Evolutionary conservation across 352 stramenopile species (phyloP), one percentile per base, ranked within the genome.

Genomic region (Phytophthora idaei): DNA sequence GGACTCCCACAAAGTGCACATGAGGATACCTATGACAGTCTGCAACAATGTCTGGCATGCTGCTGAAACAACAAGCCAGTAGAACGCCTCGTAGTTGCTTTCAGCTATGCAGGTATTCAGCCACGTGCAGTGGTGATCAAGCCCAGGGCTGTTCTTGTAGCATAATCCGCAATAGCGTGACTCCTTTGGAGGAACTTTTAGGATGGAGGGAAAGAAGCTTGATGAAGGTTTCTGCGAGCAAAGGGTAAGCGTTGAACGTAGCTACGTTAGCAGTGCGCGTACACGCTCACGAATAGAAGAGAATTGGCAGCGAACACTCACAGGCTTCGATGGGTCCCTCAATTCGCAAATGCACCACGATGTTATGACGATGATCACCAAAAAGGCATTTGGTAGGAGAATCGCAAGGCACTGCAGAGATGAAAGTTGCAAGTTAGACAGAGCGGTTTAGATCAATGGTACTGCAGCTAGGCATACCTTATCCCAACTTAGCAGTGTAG

Each of bases 81-180:
- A 96, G 52, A 96, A 96, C 5, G 87, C 73, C 52, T 90, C 85
- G 67, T 95, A 95, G 65, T 95, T 93, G 58, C 68, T 87, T 60
- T 91, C 84, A 10, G 79, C 85, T 48, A 95, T 94, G 68, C 87
- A 94, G 5, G 87, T 95, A 64, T 95, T 95, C 52, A 95, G 74
- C 86, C 87, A 95, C 17, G 87, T 93, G 73, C 87, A 95, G 65
- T 95, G 87, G 62, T 95, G 87, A 48, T 95, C 87, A 6, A 95
- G 72, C 0, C 85, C 83, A 8, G 83, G 81, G 31, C 85, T 94
- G 53, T 77, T 91, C 61, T 96, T 96, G 70, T 79, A 88, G 72
- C 89, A 94, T 10, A 92, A 74, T 12, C 83, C 89, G 71, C 87
- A 96, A 67, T 95, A 95, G 1, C 89, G 78, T 11, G 73, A 84